Percentiles rank a stretch among this genome's conserved stretches.
These are phyloP conservation scores for Saccharomyces uvarum DNA, from an alignment of 1,139 yeast genomes.

Conservation along the genomic window DNA sequence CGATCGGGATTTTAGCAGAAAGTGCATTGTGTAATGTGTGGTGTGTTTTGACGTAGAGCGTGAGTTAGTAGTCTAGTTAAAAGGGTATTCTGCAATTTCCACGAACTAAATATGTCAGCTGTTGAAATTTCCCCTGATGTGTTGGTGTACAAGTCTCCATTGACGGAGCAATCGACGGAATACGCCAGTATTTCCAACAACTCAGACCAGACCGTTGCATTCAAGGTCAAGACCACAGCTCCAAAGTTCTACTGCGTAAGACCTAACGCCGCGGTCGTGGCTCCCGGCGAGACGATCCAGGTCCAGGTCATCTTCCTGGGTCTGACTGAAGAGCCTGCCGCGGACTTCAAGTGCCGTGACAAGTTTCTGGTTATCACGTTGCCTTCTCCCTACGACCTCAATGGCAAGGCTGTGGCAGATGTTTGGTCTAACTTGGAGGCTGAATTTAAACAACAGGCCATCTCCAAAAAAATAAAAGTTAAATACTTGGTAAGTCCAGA, in stretches of 20 bases:
- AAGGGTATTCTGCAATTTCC: not conserved
- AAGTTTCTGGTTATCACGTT: constrained; percentile 84
- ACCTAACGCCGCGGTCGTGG: constrained; percentile 80
- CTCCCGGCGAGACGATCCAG: constrained; percentile 64
- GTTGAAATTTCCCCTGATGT: constrained; percentile 34
- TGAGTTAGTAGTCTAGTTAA: not conserved
- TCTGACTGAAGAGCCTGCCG: constrained; percentile 62
- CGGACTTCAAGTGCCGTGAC: constrained; percentile 75
- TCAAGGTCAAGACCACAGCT: constrained; percentile 96
- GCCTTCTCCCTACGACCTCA: constrained; percentile 55
- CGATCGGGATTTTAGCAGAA: not conserved
- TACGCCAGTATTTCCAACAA: constrained; percentile 62
- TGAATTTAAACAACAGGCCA: constrained; percentile 49
- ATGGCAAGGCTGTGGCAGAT: constrained; percentile 54
- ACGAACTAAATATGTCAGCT: constrained; percentile 14
- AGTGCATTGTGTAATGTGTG: constrained; percentile 1
- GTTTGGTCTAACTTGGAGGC: constrained; percentile 68
- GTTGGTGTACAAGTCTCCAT: constrained; percentile 63
- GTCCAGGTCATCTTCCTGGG: constrained; percentile 85
- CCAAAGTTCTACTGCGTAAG: constrained; percentile 94
- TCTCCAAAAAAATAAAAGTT: constrained; percentile 74
- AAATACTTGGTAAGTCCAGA: constrained; percentile 39
- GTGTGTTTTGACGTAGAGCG: not conserved
- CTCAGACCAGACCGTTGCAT: constrained; percentile 56
- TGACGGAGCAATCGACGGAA: constrained; percentile 66